Evolutionary conservation across 1,284 basidiomycete species (phyloP), one percentile per base, ranked within the genome.

Genomic region (Earliella scabrosa): DNA sequence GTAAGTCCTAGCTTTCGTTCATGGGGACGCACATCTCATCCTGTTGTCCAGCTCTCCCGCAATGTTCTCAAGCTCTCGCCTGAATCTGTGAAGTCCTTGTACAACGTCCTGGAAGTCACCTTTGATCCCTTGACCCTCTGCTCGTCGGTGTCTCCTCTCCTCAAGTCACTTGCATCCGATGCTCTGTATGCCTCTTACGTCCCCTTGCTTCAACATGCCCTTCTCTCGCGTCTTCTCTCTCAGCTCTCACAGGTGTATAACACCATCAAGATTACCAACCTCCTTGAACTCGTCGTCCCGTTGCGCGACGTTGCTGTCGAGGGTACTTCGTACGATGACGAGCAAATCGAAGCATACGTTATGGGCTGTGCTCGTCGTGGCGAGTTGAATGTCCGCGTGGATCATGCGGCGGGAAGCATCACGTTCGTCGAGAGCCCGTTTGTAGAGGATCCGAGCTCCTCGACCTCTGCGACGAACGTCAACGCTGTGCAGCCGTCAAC

Each of bases 161-260:
- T 99, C 54, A 75, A 82, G 49, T 71, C 78, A 8, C 84, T 97
- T 54, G 79, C 85, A 2, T 69, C 75, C 7, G 81, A 83, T 52
- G 70, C 79, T 3, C 75, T 79, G 0, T 93, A 91, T 65, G 78
- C 88, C 1, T 85, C 89, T 1, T 99, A 99, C 74, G 85, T 97
- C 49, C 86, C 92, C 39, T 91, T 97, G 57, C 86, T 99, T 50
- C 92, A 95, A 70, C 92, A 91, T 60, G 96, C 97, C 46, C 84
- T 98, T 24, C 87, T 98, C 60, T 95, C 95, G 4, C 90, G 95
- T 34, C 83, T 99, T n/a, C 88, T 99, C 65, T 90, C 90, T 53
- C 94, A 97, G 75, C 88, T 98, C 51, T 92, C 93, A 7, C 92
- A 98, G 72, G 92, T 99, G 18, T 98, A 99, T 76, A 91, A 91